phyloP scores from a whole-genome alignment of 2,329 filamentous ascomycete genomes.

The Pseudocercospora fijiensis region DNA sequence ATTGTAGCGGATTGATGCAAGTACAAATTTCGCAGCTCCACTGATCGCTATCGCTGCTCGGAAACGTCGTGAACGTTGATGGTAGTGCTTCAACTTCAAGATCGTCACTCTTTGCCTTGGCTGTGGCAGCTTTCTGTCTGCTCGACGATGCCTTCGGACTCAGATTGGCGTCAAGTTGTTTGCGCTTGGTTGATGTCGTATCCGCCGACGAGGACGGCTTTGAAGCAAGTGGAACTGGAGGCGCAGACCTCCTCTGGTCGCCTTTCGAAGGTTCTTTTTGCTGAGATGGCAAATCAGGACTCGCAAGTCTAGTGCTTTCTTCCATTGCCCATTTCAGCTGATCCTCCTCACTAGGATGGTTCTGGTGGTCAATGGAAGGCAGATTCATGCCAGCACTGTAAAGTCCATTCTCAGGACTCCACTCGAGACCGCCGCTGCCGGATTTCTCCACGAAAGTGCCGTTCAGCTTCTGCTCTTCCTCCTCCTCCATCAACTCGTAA shows the following conservation, averaged over 20 bases:
- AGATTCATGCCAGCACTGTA: conserved; percentile 29
- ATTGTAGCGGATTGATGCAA: conserved; percentile 59
- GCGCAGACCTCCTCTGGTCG: conserved; percentile 4
- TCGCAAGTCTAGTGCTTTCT: conserved; percentile 30
- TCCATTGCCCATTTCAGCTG: conserved; percentile 41
- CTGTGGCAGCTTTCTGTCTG: neutral
- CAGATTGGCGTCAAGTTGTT: neutral
- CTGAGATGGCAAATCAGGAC: neutral
- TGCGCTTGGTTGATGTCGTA: conserved; percentile 5
- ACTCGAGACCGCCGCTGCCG: conserved; percentile 45
- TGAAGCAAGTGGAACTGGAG: neutral
- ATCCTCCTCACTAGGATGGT: conserved; percentile 37
- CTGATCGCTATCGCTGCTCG: conserved; percentile 38
- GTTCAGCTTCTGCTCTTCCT: conserved; percentile 55
- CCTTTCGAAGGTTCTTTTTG: conserved; percentile 3
- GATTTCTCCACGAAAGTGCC: conserved; percentile 59
- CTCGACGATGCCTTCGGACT: neutral
- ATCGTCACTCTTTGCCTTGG: conserved; percentile 1
- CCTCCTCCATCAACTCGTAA: conserved; percentile 83
- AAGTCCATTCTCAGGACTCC: conserved; percentile 41
- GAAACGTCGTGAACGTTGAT: conserved; percentile 23
- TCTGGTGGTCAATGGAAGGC: neutral
- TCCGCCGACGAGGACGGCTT: conserved; percentile 2
- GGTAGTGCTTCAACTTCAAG: conserved; percentile 2
- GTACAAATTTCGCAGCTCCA: conserved; percentile 65